Base-by-base conservation (phyloP, 805 yeast species). In the Danielozyma ontarioensis region DNA sequence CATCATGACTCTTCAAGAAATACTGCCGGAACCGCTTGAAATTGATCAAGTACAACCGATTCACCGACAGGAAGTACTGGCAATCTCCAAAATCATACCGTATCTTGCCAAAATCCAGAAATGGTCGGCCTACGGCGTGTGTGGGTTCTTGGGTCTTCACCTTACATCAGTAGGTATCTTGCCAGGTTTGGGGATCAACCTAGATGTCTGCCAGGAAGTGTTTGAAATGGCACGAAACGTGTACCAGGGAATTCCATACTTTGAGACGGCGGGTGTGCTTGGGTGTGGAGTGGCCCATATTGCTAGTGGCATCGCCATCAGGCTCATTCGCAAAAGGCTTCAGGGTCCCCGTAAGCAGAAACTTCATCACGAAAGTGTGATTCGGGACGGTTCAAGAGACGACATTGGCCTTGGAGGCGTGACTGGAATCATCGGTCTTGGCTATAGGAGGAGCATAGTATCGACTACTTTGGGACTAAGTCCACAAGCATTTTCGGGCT, bases 401-500 rank as follows among this genome's bases (percentile, higher is more conserved):
- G 50, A 67, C 32, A 57, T 63, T 22, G 86, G 86, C 0, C 55
- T 80, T n/a, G 81, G 81, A 5, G 86, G 86, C 1, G 59, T 80
- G 27, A 55, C 72, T 2, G 62, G 75, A n/a, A 39, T 76, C 7
- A 42, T 78, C 12, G 84, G 84, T 0, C 50, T 75, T 14, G 83
- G 83, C 1, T 57, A 71, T 17, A 64, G 70, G 39, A 64, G 58
- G 37, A 69, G 80, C 4, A 51, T 64, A 35, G 62, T 72, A 4
- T 64, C 66, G 13, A 48, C 45, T 25, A 10, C 39, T 5, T 48
- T 73, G 8, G 39, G 73, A 4, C 58, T 83, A 2, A 50, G 61
- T 7, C 86, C 87, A 2, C 52, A 78, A 14, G 64, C 75, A 15
- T 68, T 79, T 33, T 63, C 81, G 3, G 93, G 93, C 0, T 76